Base-by-base conservation (phyloP, 2,329 filamentous ascomycete genomes). In the Colletotrichum sp. region DNA sequence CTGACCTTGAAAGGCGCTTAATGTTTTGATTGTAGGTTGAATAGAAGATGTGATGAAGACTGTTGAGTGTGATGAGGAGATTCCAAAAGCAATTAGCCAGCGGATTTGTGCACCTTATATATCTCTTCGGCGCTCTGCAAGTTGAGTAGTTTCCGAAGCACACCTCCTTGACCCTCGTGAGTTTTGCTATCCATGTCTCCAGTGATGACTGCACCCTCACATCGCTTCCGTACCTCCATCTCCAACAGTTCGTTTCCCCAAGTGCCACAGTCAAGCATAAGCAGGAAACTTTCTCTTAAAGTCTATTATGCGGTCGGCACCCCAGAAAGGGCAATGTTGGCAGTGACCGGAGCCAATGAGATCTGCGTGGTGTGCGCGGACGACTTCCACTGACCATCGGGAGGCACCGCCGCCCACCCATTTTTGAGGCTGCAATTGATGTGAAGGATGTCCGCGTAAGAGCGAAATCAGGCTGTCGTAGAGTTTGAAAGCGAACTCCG, bases 281-380 rank as follows among this genome's bases (percentile, higher is more conserved):
- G 26, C 34, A 36, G 16, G 32, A 44, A 34, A 30, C 21, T 39
- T 28, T 52, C 18, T 30, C 18, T 10, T 16, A 16, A 73, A 76
- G 32, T 74, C 28, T 69, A 65, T 76, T 18, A 76, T 76, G 74
- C 74, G 39, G 18, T 28, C 18, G 55, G 44, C 70, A 65, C 30
- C 62, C 34, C 26, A 8, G 3, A 26, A 59, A 32, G n/a, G 36
- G 28, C 10, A 60, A 39, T 26, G 18, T 16, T 7, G 24, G 44
- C 8, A n/a, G 16, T 44, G 74, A 28, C n/a, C 30, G 15, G 9
- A 10, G 44, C 44, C 44, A 72, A 65, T 60, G 13, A 44, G 44
- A 15, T 28, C 24, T 18, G 16, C 7, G 57, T 13, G 13, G 30
- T 12, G 16, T 30, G 24, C 57, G 32, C 69, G 32, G 21, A 18